Conservation (phyloP, 2,329 filamentous ascomycete species). For the Eutypella sp. region DNA sequence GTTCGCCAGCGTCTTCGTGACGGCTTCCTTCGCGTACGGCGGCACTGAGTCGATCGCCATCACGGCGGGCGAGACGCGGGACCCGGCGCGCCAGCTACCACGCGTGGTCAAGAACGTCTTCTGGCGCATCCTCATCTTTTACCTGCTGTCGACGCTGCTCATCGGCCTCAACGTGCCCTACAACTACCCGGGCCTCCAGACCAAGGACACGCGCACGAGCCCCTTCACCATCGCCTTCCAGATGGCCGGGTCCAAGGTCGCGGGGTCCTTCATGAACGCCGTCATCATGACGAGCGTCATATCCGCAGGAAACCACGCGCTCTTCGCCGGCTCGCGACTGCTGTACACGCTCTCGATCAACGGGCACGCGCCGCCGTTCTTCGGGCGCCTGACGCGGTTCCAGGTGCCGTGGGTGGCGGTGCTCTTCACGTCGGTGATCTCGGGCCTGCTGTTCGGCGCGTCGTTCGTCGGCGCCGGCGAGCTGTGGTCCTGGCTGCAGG, state of each 20-base stretch:
- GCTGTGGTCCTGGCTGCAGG: slow-evolving; percentile 63
- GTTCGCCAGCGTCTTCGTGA: slow-evolving; percentile 60
- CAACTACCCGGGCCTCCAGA: slow-evolving; percentile 39
- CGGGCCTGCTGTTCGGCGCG: slow-evolving; percentile 58
- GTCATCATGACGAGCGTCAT: slow-evolving; percentile 56
- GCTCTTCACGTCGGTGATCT: slow-evolving; percentile 47
- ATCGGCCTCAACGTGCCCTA: slow-evolving; percentile 58
- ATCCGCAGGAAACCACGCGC: slow-evolving; percentile 53
- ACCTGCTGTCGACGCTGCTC: slow-evolving; percentile 44
- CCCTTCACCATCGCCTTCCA: slow-evolving; percentile 60
- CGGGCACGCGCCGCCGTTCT: slow-evolving; percentile 50
- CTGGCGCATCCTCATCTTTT: slow-evolving; percentile 56
- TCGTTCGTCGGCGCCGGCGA: slow-evolving; percentile 62
- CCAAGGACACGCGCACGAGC: slow-evolving; percentile 40
- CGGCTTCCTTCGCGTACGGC: slow-evolving; percentile 56
- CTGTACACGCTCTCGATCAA: slow-evolving; percentile 53
- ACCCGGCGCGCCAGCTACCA: slow-evolving; percentile 56
- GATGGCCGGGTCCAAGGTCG: slow-evolving; percentile 48
- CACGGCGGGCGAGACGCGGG: slow-evolving; percentile 60
- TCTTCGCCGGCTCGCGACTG: slow-evolving; percentile 52
- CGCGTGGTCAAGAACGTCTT: slow-evolving; percentile 62
- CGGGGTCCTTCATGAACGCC: slow-evolving; percentile 56
- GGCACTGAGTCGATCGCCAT: slow-evolving; percentile 63
- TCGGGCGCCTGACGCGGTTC: slow-evolving; percentile 45
- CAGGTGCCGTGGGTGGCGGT: slow-evolving; percentile 50